Evolutionary conservation across 768 basidiomycete species (phyloP), one percentile per base, ranked within the genome.

Genomic region (Boletus rex-veris): DNA sequence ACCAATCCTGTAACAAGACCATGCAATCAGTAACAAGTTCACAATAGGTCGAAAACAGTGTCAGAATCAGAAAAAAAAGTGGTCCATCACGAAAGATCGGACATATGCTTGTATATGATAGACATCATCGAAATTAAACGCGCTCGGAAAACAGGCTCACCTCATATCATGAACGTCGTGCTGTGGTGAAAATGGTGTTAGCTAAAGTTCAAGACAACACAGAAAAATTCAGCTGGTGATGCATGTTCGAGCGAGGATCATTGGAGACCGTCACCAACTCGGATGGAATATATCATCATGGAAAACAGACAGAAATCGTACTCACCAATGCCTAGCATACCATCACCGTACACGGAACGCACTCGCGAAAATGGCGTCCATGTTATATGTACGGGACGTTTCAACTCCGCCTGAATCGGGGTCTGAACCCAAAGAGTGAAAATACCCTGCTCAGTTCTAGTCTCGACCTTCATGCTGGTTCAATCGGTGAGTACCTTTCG

Each of bases 201-300:
- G 53, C 6, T 36, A 37, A 11, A 4, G 57, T 37, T 37, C 24
- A 54, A 48, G 59, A 67, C 59, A 73, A 66, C 55, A 40, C 26
- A 47, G 49, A 50, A 64, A 71, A 60, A 71, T 69, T 77, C 75
- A 73, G 75, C 72, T 77, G 75, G 75, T 77, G 76, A 76, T 88
- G 86, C 86, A 88, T 87, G 85, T 86, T 83, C 75, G 85, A 87
- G 84, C 71, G 48, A 70, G 68, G 85, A 77, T 86, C 85, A 86
- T 81, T 73, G 75, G 73, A 68, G 70, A 79, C 70, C 76, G 71
- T 88, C 86, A 82, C 85, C 84, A 68, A 75, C 85, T 86, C 85
- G 82, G 71, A 83, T 84, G 83, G 83, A 83, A 76, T 71, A 59
- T 79, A 84, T 87, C 85, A 82, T 86, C 85, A 79, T 70, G 7